Evolutionary conservation across 441 rosid species (phyloP), one percentile per base, ranked within the genome.

Genomic region (Gossypium davidsonii): DNA sequence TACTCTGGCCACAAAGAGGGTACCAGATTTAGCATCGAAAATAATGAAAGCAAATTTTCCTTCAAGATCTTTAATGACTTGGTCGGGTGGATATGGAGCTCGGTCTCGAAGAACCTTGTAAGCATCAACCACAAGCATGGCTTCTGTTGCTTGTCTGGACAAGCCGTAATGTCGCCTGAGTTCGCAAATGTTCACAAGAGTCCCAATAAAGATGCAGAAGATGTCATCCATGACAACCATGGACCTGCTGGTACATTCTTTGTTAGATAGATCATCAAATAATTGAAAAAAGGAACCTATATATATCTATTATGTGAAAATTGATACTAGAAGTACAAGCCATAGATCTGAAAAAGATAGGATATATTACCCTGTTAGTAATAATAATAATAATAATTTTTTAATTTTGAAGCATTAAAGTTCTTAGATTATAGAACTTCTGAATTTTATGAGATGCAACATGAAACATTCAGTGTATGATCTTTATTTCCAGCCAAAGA

Each of bases 1-100:
- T 53, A 85, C 86, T 75, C 79, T 39, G 74, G 85, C 89, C 34
- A 79, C 78, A 14, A 88, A 86, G 10, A 86, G 79, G 44, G 82
- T 85, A 4, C 74, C 53, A 1, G 81, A 80, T 70, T 61, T 67
- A 53, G 74, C 79, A 67, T 88, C 89, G 3, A 82, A 85, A 78
- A 88, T 82, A 25, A 83, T 46, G 64, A 85, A 88, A 2, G 88
- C 79, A 52, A 81, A 85, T 68, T 83, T 79, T 2, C 92, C 92
- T 3, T 80, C 79, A 55, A 88, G 85, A 75, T 85, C 90, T 73
- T 82, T 83, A 55, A 88, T 79, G 75, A 88, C 92, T 75, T 88
- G 86, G 77, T 88, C 92, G 1, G 86, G 83, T 11, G 90, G 92
- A 25, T 88, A 86, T 0, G 92, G 90, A 8, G 89, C 92, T 34